A percentile compares a stretch with the other conserved stretches of the same genome.
Evolutionary conservation across 441 rosid species (phyloP).

Genomic region (Dalechampia spathulata): DNA sequence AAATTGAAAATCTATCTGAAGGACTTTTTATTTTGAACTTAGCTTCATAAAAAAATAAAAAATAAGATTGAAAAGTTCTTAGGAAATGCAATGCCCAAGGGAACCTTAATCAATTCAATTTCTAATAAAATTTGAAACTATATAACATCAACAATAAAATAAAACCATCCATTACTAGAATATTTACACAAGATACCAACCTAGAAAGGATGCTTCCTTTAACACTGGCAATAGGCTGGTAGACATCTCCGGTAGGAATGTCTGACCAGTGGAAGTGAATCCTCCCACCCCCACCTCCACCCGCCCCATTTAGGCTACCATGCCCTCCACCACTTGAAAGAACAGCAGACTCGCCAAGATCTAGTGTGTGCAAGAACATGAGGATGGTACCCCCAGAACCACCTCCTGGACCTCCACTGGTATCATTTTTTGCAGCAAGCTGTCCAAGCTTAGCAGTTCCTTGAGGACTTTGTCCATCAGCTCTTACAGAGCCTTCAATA

Average conservation of each 20-base stretch:
- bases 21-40: too few species aligned
- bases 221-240: conserved; percentile 94
- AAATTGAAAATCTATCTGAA: too few species aligned
- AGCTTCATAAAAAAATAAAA: too few species aligned
- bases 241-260: conserved; percentile 96
- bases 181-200: conserved; percentile 38
- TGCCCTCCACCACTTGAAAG: conserved; percentile 92
- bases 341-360: conserved; percentile 54
- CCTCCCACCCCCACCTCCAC: conserved; percentile 99
- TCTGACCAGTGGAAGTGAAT: conserved; percentile 99
- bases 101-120: too few species aligned
- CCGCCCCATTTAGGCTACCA: conserved; percentile 75
- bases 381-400: conserved; percentile 98
- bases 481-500: conserved; percentile 66
- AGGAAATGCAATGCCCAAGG: too few species aligned
- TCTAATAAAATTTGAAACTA: not conserved
- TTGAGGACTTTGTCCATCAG: conserved; percentile 80
- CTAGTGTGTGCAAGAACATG: conserved; percentile 61
- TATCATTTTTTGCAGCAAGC: conserved; percentile 20
- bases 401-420: conserved; percentile 72
- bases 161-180: not conserved
- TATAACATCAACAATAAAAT: not conserved
- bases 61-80: not conserved
- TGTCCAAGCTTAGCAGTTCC: conserved; percentile 23
- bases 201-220: conserved; percentile 62